Conservation (phyloP, 495 filamentous ascomycete species). For the Daldinia loculata region DNA sequence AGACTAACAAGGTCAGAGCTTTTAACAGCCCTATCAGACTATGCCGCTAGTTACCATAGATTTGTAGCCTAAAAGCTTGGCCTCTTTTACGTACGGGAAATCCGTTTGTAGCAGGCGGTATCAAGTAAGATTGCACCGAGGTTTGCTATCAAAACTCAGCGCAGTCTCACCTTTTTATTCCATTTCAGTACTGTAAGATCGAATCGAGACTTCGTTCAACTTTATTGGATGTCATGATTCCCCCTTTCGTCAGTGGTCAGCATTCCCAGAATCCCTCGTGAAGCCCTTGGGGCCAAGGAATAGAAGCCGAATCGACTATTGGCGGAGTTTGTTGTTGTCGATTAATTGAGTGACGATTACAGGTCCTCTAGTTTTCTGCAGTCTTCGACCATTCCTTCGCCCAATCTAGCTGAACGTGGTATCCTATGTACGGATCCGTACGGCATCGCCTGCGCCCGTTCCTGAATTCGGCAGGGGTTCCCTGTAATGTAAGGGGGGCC, state of each 20-base stretch:
- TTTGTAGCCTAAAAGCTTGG: conserved; percentile 19
- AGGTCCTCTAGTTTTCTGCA: conserved; percentile 7
- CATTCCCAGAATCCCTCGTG: conserved; percentile 17
- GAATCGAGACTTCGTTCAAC: conserved; percentile 8
- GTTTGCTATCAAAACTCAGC: no score
- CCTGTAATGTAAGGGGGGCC: background rate
- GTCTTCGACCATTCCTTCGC: background rate
- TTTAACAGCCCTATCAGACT: conserved; percentile 3
- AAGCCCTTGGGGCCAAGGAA: background rate
- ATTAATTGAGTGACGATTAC: conserved; percentile 9
- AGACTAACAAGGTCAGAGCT: background rate
- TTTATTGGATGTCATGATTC: conserved; percentile 1
- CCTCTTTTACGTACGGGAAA: background rate
- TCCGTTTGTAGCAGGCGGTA: background rate
- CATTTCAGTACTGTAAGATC: conserved; percentile 6
- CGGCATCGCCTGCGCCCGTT: background rate
- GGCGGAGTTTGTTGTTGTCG: conserved; percentile 7
- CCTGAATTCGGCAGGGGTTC: background rate
- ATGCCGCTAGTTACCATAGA: conserved; percentile 9
- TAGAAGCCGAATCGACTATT: background rate
- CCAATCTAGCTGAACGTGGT: background rate
- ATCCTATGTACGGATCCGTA: conserved; percentile 14
- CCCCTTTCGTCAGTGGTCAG: conserved; percentile 27
- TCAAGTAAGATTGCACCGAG: background rate
- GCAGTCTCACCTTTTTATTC: background rate